phyloP scores from a whole-genome alignment of 371 early-diverging fungal species.

The Saksenaea vasiformis region DNA sequence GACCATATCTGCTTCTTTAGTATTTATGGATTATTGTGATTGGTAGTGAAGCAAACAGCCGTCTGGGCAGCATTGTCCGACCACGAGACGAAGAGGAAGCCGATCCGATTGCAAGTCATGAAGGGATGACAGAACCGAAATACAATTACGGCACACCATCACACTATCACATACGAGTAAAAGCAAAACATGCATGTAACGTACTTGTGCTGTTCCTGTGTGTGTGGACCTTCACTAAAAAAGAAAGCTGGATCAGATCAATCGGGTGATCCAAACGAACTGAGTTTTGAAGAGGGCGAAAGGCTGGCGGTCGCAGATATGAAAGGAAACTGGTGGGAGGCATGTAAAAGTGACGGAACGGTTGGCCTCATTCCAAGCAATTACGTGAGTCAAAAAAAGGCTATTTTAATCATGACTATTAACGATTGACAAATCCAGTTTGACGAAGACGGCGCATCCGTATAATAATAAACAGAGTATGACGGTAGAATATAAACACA shows the following conservation, averaged over 20 bases:
- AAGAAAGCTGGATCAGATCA: constrained; percentile 39
- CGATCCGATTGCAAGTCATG: neutral
- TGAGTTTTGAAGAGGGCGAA: constrained; percentile 82
- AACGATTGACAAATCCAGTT: neutral
- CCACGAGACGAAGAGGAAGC: neutral
- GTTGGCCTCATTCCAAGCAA: constrained; percentile 89
- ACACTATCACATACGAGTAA: constrained; percentile 17
- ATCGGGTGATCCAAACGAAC: constrained; percentile 83
- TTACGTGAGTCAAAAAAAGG: constrained; percentile 49
- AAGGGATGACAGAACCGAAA: constrained; percentile 4
- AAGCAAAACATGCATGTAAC: constrained; percentile 29
- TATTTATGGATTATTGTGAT: constrained; percentile 41
- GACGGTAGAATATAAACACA: neutral
- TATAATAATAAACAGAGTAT: neutral
- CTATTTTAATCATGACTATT: constrained; percentile 1
- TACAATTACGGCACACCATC: neutral
- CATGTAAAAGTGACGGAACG: constrained; percentile 71
- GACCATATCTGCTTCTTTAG: constrained; percentile 6
- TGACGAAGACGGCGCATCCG: neutral
- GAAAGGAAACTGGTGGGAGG: constrained; percentile 95
- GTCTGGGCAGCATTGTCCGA: constrained; percentile 35
- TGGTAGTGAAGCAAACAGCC: constrained; percentile 36
- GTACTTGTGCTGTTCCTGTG: neutral
- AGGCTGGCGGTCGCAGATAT: constrained; percentile 78
- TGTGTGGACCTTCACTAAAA: neutral